Percentiles rank a stretch among this genome's conserved stretches.
These are phyloP conservation scores for Beta macrorhiza DNA, from an alignment of 179 eudicot species.

Conservation along the genomic window DNA sequence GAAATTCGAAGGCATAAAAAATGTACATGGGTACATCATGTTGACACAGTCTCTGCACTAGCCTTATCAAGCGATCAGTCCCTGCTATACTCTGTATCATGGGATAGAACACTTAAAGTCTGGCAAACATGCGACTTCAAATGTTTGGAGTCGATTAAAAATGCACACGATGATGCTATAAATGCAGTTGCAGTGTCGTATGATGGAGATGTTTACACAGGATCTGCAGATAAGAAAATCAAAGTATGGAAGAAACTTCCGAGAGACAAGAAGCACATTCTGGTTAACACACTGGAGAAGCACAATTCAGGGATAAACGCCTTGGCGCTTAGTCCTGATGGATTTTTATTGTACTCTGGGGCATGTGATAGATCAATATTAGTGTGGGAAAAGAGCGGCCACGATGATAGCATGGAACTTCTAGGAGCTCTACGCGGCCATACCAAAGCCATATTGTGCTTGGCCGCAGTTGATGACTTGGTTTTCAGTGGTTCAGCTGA, in stretches of 20 bases:
- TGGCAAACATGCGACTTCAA: conserved; percentile 48
- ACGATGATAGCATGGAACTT: conserved; percentile 52
- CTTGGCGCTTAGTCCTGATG: conserved; percentile 56
- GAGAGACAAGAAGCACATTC: conserved; percentile 42
- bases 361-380: conserved; percentile 80
- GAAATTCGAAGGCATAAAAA: conserved; percentile 62
- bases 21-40: conserved; percentile 74
- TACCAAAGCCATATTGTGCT: conserved; percentile 65
- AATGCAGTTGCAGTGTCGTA: conserved; percentile 54
- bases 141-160: conserved; percentile 50
- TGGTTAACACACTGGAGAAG: conserved; percentile 61
- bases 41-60: conserved; percentile 79
- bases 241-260: conserved; percentile 56
- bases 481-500: conserved; percentile 88
- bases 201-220: conserved; percentile 71
- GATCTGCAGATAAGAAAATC: conserved; percentile 69
- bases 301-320: conserved; percentile 92
- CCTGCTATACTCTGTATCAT: conserved; percentile 64
- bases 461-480: conserved; percentile 53
- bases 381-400: conserved; percentile 70
- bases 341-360: conserved; percentile 72
- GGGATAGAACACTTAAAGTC: conserved; percentile 65
- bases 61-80: conserved; percentile 43
- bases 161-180: conserved; percentile 78
- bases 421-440: conserved; percentile 82